These are phyloP conservation scores for Aspergillus campestris DNA, from an alignment of 495 filamentous ascomycete species.

Conservation along the genomic window DNA sequence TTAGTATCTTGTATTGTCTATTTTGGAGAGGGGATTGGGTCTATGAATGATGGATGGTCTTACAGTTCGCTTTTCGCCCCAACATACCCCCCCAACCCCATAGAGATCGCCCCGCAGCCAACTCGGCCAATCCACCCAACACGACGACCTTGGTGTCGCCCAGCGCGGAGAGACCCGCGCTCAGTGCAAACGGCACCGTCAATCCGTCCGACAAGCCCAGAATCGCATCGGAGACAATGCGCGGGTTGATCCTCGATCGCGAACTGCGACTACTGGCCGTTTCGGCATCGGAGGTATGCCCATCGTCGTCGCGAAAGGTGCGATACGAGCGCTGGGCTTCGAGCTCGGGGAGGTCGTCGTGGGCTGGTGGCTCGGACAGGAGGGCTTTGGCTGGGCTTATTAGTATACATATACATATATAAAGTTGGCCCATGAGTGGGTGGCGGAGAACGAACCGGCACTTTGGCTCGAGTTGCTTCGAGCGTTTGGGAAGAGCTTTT, in stretches of 20 bases:
- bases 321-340: conserved; percentile 36
- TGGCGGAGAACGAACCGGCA: too few relatives aligned
- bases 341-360: conserved; percentile 25
- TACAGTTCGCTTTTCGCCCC: conserved; percentile 63
- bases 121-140: conserved; percentile 46
- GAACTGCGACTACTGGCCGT: conserved; percentile 21
- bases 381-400: conserved; percentile 26
- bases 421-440: too few relatives aligned
- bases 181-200: conserved; percentile 50
- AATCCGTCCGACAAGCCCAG: conserved; percentile 52
- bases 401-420: not conserved
- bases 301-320: conserved; percentile 25
- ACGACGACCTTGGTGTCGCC: conserved; percentile 47
- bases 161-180: conserved; percentile 45
- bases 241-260: conserved; percentile 36
- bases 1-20: conserved; percentile 1
- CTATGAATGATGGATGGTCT: conserved; percentile 17
- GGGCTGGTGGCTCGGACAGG: conserved; percentile 14
- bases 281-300: conserved; percentile 16
- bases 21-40: conserved; percentile 2
- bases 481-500: conserved; percentile 31
- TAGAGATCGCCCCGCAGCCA: conserved; percentile 48
- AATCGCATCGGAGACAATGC: conserved; percentile 50
- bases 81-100: conserved; percentile 52
- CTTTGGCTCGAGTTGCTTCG: conserved; percentile 8